phyloP scores from a whole-genome alignment of 768 basidiomycete species.

The Tulasnella sp. region DNA sequence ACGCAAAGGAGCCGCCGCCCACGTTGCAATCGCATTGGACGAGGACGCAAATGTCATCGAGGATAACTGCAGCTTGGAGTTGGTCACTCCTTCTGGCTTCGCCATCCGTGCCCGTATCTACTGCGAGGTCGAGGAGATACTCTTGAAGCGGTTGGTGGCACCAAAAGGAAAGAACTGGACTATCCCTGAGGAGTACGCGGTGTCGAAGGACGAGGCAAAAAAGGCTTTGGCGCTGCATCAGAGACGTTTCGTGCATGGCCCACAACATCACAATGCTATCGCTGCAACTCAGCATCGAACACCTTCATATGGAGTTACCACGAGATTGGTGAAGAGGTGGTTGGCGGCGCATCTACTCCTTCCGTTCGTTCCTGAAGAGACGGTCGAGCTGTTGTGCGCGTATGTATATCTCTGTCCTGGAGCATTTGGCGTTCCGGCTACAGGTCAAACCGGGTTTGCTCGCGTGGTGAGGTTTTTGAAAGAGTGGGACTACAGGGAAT shows the following conservation, averaged over 20 bases:
- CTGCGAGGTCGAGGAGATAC: slow-evolving; percentile 77
- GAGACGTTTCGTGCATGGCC: slow-evolving; percentile 71
- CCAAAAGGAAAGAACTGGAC: slow-evolving; percentile 8
- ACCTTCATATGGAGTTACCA: slow-evolving; percentile 75
- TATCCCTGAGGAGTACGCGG: slow-evolving; percentile 48
- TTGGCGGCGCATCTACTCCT: slow-evolving; percentile 82
- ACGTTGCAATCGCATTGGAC: slow-evolving; percentile 57
- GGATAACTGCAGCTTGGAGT: slow-evolving; percentile 69
- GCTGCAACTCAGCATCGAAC: slow-evolving; percentile 74
- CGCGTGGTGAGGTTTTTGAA: slow-evolving; percentile 65
- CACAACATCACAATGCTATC: slow-evolving; percentile 81
- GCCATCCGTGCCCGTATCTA: slow-evolving; percentile 80
- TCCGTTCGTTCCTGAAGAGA: slow-evolving; percentile 68
- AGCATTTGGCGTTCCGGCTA: slow-evolving; percentile 31
- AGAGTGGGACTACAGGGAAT: slow-evolving; percentile 67
- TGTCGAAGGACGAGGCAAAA: slow-evolving; percentile 43
- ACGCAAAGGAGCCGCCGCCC: slow-evolving; percentile 35
- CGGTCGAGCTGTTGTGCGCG: slow-evolving; percentile 81
- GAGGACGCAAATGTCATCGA: slow-evolving; percentile 54
- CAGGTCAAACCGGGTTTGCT: slow-evolving; percentile 53
- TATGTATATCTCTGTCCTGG: slow-evolving; percentile 63
- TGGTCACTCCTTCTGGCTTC: slow-evolving; percentile 78
- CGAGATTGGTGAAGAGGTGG: slow-evolving; percentile 90
- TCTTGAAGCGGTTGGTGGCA: slow-evolving; percentile 54
- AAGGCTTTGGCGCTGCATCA: slow-evolving; percentile 57